These are phyloP conservation scores for Pythium brassicae DNA, from an alignment of 352 stramenopile genomes.

Conservation along the genomic window DNA sequence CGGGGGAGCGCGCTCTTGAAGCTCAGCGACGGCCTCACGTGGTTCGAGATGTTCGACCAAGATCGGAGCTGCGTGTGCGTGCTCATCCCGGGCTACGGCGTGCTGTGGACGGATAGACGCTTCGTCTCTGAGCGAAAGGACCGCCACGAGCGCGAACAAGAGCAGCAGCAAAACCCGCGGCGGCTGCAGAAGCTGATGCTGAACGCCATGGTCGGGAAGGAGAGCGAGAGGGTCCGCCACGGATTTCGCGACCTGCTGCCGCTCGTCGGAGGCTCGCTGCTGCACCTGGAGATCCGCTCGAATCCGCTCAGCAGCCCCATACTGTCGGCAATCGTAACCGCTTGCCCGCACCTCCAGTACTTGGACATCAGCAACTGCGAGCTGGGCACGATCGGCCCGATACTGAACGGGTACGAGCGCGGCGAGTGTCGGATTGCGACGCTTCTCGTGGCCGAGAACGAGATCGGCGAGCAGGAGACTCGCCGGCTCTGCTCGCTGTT, in stretches of 20 bases:
- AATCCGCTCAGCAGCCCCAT: slow-evolving; percentile 22
- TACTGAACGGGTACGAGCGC: slow-evolving; percentile 20
- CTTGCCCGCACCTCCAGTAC: slow-evolving; percentile 26
- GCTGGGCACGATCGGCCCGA: slow-evolving; percentile 23
- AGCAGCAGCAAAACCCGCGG: neutral
- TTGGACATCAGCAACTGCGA: slow-evolving; percentile 40
- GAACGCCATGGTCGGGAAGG: slow-evolving; percentile 20
- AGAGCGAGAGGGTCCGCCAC: slow-evolving; percentile 6
- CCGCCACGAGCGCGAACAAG: neutral
- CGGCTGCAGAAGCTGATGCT: slow-evolving; percentile 29
- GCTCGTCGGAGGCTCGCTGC: slow-evolving; percentile 17
- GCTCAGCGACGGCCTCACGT: slow-evolving; percentile 9
- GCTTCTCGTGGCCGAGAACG: slow-evolving; percentile 36
- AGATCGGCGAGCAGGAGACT: slow-evolving; percentile 23
- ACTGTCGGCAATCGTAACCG: slow-evolving; percentile 22
- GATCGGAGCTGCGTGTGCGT: slow-evolving; percentile 19
- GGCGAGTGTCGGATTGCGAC: slow-evolving; percentile 19
- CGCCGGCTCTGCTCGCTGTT: slow-evolving; percentile 24
- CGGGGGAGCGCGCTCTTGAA: neutral
- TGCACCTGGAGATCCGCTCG: slow-evolving; percentile 22
- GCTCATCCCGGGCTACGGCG: slow-evolving; percentile 31
- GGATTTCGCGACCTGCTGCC: slow-evolving; percentile 19
- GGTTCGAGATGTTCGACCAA: slow-evolving; percentile 18
- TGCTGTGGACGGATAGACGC: slow-evolving; percentile 17
- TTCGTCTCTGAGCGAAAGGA: neutral